Evolutionary conservation across 192 early-diverging fungal species (phyloP).

Genomic region (Spizellomyces sp.): DNA sequence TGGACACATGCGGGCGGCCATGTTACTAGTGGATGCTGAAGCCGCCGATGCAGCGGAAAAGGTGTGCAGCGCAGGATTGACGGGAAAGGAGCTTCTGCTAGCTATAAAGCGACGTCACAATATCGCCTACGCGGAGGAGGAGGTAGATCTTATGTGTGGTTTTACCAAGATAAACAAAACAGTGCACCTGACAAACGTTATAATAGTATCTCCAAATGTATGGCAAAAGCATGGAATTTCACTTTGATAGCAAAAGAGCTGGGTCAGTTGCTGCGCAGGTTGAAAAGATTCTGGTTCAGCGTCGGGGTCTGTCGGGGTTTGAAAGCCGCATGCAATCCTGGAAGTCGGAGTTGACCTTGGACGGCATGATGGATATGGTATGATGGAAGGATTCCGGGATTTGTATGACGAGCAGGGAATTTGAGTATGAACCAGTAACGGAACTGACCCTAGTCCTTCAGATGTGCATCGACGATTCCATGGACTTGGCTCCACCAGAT

Average conservation of each 20-base stretch:
- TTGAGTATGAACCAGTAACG: not conserved
- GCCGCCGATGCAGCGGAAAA: not conserved
- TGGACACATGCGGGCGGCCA: not conserved
- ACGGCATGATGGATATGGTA: constrained; percentile 4
- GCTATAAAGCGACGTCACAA: too few relatives aligned
- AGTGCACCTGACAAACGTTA: not conserved
- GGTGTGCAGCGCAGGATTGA: not conserved
- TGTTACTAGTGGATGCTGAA: not conserved
- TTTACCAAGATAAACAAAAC: too few relatives aligned
- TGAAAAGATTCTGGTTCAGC: constrained; percentile 12
- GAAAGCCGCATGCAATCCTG: not conserved
- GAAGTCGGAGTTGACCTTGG: not conserved
- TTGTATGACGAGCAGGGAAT: not conserved
- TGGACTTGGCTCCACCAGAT: constrained; percentile 2
- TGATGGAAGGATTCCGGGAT: not conserved
- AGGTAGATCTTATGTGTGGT: too few relatives aligned
- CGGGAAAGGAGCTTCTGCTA: too few relatives aligned
- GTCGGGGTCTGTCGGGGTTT: constrained; percentile 13
- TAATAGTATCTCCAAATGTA: not conserved
- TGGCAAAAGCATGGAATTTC: not conserved
- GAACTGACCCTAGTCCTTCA: not conserved
- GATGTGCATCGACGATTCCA: not conserved
- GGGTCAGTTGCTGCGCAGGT: constrained; percentile 12
- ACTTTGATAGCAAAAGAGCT: constrained; percentile 4
- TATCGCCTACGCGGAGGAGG: too few relatives aligned